Percentiles rank a stretch among this genome's conserved stretches.
Evolutionary conservation across 257 asterid genomes (phyloP).

Genomic region (Nemophila menziesii): DNA sequence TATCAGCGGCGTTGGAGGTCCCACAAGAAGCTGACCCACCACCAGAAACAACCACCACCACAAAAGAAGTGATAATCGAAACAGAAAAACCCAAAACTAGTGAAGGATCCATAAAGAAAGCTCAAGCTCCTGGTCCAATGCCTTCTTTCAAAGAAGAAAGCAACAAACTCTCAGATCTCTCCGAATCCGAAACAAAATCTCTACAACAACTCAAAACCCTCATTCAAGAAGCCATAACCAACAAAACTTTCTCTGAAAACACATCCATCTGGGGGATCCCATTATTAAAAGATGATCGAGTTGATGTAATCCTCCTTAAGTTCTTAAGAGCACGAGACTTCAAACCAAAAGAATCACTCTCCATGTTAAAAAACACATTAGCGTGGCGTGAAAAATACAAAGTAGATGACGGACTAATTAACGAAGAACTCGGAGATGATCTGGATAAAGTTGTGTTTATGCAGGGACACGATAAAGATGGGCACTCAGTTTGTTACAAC

Average conservation of each 20-base stretch:
- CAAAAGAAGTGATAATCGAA: slow-evolving; percentile 17
- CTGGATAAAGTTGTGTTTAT: slow-evolving; percentile 80
- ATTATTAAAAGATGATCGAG: slow-evolving; percentile 49
- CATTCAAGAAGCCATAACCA: slow-evolving; percentile 33
- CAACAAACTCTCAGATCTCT: slow-evolving; percentile 57
- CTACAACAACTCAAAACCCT: slow-evolving; percentile 37
- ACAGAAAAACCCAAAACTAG: slow-evolving; percentile 15
- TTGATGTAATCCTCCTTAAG: slow-evolving; percentile 64
- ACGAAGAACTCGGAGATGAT: slow-evolving; percentile 69
- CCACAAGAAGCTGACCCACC: neutral
- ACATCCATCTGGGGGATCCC: slow-evolving; percentile 79
- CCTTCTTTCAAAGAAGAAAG: slow-evolving; percentile 77
- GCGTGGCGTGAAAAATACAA: slow-evolving; percentile 57
- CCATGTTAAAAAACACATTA: slow-evolving; percentile 56
- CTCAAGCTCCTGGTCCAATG: slow-evolving; percentile 28
- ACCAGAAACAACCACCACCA: neutral
- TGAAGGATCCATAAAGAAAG: slow-evolving; percentile 16
- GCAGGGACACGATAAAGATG: slow-evolving; percentile 74
- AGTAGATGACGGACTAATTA: slow-evolving; percentile 48
- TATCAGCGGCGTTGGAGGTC: neutral
- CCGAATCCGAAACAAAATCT: slow-evolving; percentile 36
- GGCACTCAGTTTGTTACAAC: slow-evolving; percentile 70
- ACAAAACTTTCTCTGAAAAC: slow-evolving; percentile 29
- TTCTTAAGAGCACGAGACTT: slow-evolving; percentile 91
- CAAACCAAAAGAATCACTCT: slow-evolving; percentile 49